Base-by-base conservation (phyloP, 768 basidiomycete genomes). In the Cystofilobasidium capitatum region DNA sequence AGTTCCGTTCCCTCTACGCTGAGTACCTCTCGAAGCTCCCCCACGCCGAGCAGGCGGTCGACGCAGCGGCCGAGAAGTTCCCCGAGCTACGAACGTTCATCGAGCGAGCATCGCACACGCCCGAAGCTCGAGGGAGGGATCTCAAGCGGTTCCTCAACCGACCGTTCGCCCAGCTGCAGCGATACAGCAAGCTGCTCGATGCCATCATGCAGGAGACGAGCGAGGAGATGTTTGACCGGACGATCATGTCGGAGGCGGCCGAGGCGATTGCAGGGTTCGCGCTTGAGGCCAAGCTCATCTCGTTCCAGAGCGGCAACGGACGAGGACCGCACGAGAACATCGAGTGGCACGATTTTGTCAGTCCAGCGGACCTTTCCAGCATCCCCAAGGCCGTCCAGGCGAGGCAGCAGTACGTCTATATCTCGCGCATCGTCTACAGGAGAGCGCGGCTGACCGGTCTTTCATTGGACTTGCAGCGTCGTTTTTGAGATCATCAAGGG, bases 401-500 rank as follows among this genome's bases (percentile, higher is more conserved):
- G 75, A 83, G 90, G 39, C 91, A 94, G 78, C 82, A 86, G 90
- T 92, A 75, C 77, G 88, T 71, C 20, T 13, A 9, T 6, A 12
- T 9, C 12, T 6, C 5, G 10, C 20, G 9, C 24, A 12, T 24
- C 29, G 3, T 26, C 24, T 29, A 42, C 20, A 44, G 26, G 7
- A 31, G 17, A 49, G n/a, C 24, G 22, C 51, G 6, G 29, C 51
- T 55, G 51, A 29, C 51, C 31, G 29, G 24, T 8, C 22, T 54
- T 7, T 42, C 36, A 17, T 31, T 37, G 51, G n/a, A 29, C 66
- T 40, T 22, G n/a, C 71, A 91, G 90, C 51, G 85, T 91, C 73
- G 91, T 94, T 60, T 96, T 93, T 73, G 91, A 96, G 79, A 77
- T 94, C 70, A 94, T 96, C 76, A 89, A 94, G 76, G 88, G 89